These are phyloP conservation scores for Medicago lupulina DNA, from an alignment of 306 rosid species.

Conservation along the genomic window DNA sequence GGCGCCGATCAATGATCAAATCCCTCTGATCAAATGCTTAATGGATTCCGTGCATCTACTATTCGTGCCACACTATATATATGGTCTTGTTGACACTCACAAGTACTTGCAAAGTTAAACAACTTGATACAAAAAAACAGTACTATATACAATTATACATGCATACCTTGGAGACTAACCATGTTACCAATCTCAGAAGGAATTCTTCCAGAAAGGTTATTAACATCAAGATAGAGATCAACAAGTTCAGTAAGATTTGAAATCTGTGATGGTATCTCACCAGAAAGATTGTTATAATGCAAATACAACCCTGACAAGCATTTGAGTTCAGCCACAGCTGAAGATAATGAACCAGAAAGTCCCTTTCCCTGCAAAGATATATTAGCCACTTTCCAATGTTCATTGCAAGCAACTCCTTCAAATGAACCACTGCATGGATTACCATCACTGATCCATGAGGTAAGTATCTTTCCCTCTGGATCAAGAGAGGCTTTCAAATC, in stretches of 20 bases:
- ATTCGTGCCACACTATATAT: background rate
- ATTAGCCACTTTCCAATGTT: slow-evolving; percentile 73
- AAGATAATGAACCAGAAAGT: slow-evolving; percentile 80
- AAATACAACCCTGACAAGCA: slow-evolving; percentile 82
- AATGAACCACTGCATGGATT: slow-evolving; percentile 83
- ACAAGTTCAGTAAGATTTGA: slow-evolving; percentile 68
- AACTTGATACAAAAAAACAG: slow-evolving; percentile 6
- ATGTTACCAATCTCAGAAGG: slow-evolving; percentile 71
- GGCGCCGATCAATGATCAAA: background rate
- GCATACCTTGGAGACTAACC: slow-evolving; percentile 77
- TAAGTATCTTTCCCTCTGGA: slow-evolving; percentile 68
- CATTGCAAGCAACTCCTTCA: slow-evolving; percentile 82
- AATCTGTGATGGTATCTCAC: slow-evolving; percentile 81
- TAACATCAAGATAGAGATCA: slow-evolving; percentile 89
- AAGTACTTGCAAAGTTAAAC: background rate
- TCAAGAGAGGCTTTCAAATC: slow-evolving; percentile 78
- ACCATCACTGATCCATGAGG: slow-evolving; percentile 77
- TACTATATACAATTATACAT: background rate
- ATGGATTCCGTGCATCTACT: background rate
- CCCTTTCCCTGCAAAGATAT: slow-evolving; percentile 88
- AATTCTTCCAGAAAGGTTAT: slow-evolving; percentile 72
- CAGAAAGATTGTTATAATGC: slow-evolving; percentile 84
- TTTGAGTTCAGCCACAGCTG: slow-evolving; percentile 73
- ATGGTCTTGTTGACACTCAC: background rate
- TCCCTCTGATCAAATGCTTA: background rate